A percentile compares a stretch with the other conserved stretches of the same genome.
phyloP scores from a whole-genome alignment of 2,329 filamentous ascomycete species.

The Xylariaceae sp. region DNA sequence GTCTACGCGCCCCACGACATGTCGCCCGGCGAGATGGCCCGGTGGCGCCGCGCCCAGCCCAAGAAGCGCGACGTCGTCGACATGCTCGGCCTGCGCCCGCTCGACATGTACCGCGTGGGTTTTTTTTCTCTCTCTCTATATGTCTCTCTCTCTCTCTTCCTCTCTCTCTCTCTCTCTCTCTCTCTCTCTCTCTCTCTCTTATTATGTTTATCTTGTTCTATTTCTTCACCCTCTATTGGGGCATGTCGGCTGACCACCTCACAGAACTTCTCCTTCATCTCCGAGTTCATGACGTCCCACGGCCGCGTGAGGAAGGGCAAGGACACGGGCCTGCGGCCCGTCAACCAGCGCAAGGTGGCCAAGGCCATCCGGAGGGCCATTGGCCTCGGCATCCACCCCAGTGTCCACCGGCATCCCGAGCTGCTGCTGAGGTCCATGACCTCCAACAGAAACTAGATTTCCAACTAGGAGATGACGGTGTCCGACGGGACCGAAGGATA shows the following conservation, averaged over 20 bases:
- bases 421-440: conserved; percentile 51
- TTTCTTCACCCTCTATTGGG: no score
- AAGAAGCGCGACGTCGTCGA: conserved; percentile 68
- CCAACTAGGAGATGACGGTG: no score
- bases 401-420: conserved; percentile 82
- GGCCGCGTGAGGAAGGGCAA: conserved; percentile 75
- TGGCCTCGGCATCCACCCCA: conserved; percentile 86
- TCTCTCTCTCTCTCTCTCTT: no score
- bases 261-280: conserved; percentile 91
- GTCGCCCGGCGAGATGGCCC: conserved; percentile 66
- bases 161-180: no score
- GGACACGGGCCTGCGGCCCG: conserved; percentile 71
- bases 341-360: conserved; percentile 88
- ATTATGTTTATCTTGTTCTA: no score
- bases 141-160: conserved; percentile 1
- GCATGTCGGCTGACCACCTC: no score
- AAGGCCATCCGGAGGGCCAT: conserved; percentile 87
- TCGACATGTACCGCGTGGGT: conserved; percentile 79
- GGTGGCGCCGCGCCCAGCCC: conserved; percentile 58
- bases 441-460: no score
- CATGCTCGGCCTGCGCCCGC: conserved; percentile 67
- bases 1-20: conserved; percentile 89
- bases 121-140: conserved; percentile 4
- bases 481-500: no score
- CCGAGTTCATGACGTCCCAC: conserved; percentile 77